These are phyloP conservation scores for Lecanoromycetidae sp. DNA, from an alignment of 2,329 filamentous ascomycete genomes.

Conservation along the genomic window DNA sequence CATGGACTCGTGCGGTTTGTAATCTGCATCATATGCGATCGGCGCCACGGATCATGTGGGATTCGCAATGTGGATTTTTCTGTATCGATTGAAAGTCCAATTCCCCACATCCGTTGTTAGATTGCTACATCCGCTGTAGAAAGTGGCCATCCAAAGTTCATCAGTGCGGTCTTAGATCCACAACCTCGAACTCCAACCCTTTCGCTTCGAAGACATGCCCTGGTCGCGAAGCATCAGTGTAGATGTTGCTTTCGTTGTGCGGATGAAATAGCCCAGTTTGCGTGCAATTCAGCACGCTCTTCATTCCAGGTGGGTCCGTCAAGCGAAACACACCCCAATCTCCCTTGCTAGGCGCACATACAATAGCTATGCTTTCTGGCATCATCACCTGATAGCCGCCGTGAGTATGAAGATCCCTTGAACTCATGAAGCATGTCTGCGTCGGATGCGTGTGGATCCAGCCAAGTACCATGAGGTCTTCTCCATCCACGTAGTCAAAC, in stretches of 20 bases:
- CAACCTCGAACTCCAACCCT: slow-evolving; percentile 54
- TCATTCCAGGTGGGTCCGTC: slow-evolving; percentile 82
- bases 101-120: no score
- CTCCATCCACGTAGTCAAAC: slow-evolving; percentile 76
- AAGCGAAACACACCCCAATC: slow-evolving; percentile 72
- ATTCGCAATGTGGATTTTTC: no score
- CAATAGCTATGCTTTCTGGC: slow-evolving; percentile 90
- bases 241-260: slow-evolving; percentile 57
- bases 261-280: slow-evolving; percentile 76
- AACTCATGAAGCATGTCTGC: slow-evolving; percentile 97
- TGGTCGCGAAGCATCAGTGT: slow-evolving; percentile 59
- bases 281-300: slow-evolving; percentile 68
- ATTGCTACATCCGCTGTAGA: background rate
- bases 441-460: slow-evolving; percentile 98
- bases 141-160: background rate
- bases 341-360: slow-evolving; percentile 73
- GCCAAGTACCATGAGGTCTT: slow-evolving; percentile 75
- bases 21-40: background rate
- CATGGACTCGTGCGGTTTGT: background rate
- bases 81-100: no score
- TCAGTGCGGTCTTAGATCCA: slow-evolving; percentile 40
- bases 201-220: slow-evolving; percentile 60
- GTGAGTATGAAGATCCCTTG: slow-evolving; percentile 84
- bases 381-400: slow-evolving; percentile 93
- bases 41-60: background rate